Evolutionary conservation across 495 filamentous ascomycete genomes (phyloP).

Genomic region (Xylaria castorea): DNA sequence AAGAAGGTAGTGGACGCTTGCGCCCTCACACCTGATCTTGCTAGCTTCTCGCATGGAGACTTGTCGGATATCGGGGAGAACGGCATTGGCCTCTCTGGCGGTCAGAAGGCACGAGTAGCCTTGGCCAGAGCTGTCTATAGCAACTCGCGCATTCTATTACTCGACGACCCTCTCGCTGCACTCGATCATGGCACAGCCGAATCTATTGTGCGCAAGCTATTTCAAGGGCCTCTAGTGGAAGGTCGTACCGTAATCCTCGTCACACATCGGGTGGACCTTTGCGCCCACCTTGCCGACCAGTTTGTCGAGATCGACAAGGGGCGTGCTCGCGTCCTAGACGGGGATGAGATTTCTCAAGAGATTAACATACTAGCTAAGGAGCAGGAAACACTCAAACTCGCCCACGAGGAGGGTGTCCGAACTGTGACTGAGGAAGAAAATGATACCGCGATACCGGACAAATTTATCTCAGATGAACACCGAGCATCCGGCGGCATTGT

Average conservation of each 20-base stretch:
- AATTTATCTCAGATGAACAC: slow-evolving; percentile 84
- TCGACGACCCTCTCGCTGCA: slow-evolving; percentile 95
- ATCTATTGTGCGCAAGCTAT: slow-evolving; percentile 69
- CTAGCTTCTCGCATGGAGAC: slow-evolving; percentile 88
- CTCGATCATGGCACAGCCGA: slow-evolving; percentile 89
- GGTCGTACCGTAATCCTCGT: slow-evolving; percentile 72
- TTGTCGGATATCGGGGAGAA: slow-evolving; percentile 94
- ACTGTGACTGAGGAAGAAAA: slow-evolving; percentile 51
- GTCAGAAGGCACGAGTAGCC: slow-evolving; percentile 91
- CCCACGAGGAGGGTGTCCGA: slow-evolving; percentile 40
- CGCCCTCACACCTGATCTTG: slow-evolving; percentile 89
- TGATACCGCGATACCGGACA: slow-evolving; percentile 65
- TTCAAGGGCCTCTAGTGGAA: slow-evolving; percentile 67
- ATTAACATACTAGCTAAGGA: slow-evolving; percentile 36
- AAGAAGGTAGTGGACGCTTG: slow-evolving; percentile 88
- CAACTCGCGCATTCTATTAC: slow-evolving; percentile 83
- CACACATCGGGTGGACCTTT: slow-evolving; percentile 78
- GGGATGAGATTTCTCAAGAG: slow-evolving; percentile 37
- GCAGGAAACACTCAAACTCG: slow-evolving; percentile 39
- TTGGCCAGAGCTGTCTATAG: slow-evolving; percentile 94
- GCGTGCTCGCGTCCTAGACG: slow-evolving; percentile 33
- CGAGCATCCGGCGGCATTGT: slow-evolving; percentile 78
- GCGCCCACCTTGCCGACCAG: slow-evolving; percentile 68
- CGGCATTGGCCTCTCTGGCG: slow-evolving; percentile 93
- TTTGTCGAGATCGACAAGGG: slow-evolving; percentile 67